Base-by-base conservation (phyloP, 352 stramenopile species). In the Globisporangium barbulae region DNA sequence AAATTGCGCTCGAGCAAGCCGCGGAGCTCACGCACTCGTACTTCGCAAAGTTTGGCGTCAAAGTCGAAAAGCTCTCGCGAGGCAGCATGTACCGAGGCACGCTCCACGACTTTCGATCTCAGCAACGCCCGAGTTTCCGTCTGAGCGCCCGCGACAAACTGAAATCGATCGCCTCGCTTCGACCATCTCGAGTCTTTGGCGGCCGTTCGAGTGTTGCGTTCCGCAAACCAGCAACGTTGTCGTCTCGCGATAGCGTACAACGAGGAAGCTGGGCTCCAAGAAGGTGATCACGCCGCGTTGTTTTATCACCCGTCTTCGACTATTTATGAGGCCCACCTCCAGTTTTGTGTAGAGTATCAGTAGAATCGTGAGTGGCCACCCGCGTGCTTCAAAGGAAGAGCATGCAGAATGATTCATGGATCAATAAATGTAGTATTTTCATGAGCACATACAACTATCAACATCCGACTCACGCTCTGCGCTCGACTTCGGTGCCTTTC, bases 401-500 rank as follows among this genome's bases (percentile, higher is more conserved):
- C 35, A 42, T 35, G 30, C 42, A 48, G 30, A 48, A 17, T 21
- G 42, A 45, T 17, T 7, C 22, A 33, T 31, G 30, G 53, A 28
- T 44, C n/a, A 57, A 31, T 8, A 12, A 44, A 30, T 50, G 15
- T 12, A 41, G 35, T 9, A 41, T 41, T 12, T 15, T 15, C 10
- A 12, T 15, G 8, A 15, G 35, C 35, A 41, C 35, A 12, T 9
- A 9, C 35, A 41, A 41, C 35, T 28, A 28, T 28, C 25, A 41
- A 41, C 8, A 41, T 41, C 33, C 35, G 13, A 55, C 49, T 37
- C 28, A 90, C 80, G 77, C 77, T 61, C 83, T 73, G 48, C 86
- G 75, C 39, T 91, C 83, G 49, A 89, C 78, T 67, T 95, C 86
- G 3, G 81, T 95, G 21, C 63, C 73, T 68, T 87, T 87, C 69